phyloP scores from a whole-genome alignment of 2,329 filamentous ascomycete species.

The Aaosphaeria pasadenensis region DNA sequence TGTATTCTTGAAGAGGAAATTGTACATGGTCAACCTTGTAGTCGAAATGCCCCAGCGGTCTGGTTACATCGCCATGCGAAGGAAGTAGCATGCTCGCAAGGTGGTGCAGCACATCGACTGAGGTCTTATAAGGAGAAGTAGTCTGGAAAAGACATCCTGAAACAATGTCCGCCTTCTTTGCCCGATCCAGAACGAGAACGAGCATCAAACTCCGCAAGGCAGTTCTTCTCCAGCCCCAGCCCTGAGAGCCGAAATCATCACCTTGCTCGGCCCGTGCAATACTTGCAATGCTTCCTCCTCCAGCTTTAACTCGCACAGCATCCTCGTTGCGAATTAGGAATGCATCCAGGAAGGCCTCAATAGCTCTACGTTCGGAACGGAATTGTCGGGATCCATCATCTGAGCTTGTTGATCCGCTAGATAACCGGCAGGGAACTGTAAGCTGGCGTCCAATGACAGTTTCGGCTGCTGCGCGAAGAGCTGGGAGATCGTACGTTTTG shows the following conservation, averaged over 20 bases:
- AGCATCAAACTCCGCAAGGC: constrained; percentile 59
- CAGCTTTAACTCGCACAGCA: constrained; percentile 39
- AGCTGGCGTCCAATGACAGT: constrained; percentile 58
- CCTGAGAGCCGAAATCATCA: constrained; percentile 42
- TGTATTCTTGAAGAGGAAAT: constrained; percentile 57
- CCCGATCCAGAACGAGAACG: constrained; percentile 57
- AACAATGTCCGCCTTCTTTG: constrained; percentile 40
- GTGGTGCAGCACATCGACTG: constrained; percentile 50
- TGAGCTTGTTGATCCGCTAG: constrained; percentile 32
- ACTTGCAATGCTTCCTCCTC: constrained; percentile 37
- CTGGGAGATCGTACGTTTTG: constrained; percentile 53
- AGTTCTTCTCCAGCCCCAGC: constrained; percentile 54
- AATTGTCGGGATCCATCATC: constrained; percentile 32
- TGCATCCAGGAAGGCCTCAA: constrained; percentile 54
- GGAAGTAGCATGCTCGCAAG: constrained; percentile 55
- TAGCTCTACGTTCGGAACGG: constrained; percentile 39
- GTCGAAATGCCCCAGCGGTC: constrained; percentile 54
- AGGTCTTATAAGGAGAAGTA: constrained; percentile 56
- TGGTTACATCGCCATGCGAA: constrained; percentile 56
- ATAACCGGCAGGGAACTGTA: constrained; percentile 32
- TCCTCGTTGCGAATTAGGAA: constrained; percentile 61
- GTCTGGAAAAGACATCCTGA: constrained; percentile 50
- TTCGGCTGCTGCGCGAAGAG: constrained; percentile 54
- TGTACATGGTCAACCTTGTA: constrained; percentile 57
- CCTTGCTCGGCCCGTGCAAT: constrained; percentile 33